Evolutionary conservation across 495 filamentous ascomycete genomes (phyloP).

Genomic region (Podospora sp.): DNA sequence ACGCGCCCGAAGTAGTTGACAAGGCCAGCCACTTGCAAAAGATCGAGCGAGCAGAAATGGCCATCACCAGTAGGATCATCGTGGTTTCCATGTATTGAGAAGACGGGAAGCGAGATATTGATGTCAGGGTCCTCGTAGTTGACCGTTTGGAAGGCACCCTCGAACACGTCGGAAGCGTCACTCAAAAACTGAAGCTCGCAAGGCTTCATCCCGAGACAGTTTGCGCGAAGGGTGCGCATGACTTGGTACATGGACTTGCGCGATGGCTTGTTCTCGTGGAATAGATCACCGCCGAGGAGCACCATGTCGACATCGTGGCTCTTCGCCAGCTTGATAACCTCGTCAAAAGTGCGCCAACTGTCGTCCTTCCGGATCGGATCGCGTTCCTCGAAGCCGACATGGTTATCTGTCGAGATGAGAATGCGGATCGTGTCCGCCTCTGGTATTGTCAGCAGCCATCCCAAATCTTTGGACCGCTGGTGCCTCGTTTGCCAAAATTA

Average conservation of each 20-base stretch:
- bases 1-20: constrained; percentile 96
- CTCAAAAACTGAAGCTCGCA: constrained; percentile 95
- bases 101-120: constrained; percentile 95
- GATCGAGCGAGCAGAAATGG: constrained; percentile 82
- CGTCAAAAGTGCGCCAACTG: constrained; percentile 95
- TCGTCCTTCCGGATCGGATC: constrained; percentile 93
- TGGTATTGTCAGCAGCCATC: constrained; percentile 34
- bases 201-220: constrained; percentile 91
- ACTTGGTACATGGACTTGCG: constrained; percentile 96
- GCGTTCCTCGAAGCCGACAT: constrained; percentile 95
- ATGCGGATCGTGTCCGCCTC: constrained; percentile 92
- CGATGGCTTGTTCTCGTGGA: constrained; percentile 98
- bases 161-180: constrained; percentile 86
- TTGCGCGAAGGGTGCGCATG: constrained; percentile 88
- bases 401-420: constrained; percentile 90
- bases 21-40: constrained; percentile 87
- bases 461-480: background rate
- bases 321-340: constrained; percentile 89
- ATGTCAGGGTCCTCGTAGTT: constrained; percentile 99
- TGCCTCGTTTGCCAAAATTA: background rate
- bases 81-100: constrained; percentile 98
- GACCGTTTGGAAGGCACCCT: constrained; percentile 82
- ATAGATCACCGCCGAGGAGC: constrained; percentile 88
- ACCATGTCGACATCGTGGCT: constrained; percentile 95
- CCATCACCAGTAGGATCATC: constrained; percentile 96